phyloP scores from a whole-genome alignment of 1,139 yeast species.

The Kluyveromyces sp. region DNA sequence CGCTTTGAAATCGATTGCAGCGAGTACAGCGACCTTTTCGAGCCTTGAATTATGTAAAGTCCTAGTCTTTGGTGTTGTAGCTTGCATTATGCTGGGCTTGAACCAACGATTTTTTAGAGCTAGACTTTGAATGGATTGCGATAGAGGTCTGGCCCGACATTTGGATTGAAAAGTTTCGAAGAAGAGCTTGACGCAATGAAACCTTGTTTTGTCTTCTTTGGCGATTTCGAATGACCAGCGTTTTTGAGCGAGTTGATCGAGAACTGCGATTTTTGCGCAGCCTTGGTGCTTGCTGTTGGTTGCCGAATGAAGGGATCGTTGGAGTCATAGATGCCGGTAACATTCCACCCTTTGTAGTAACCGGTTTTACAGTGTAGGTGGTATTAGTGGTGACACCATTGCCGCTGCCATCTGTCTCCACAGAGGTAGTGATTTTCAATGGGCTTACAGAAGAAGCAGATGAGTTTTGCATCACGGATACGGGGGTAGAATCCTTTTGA shows the following conservation, averaged over 20 bases:
- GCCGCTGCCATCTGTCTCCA: background rate
- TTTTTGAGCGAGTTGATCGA: constrained; percentile 20
- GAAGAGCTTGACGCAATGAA: constrained; percentile 21
- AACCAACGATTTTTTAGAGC: constrained; percentile 16
- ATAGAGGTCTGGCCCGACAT: constrained; percentile 4
- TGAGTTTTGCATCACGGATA: background rate
- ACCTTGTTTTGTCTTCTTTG: constrained; percentile 11
- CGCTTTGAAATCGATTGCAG: constrained; percentile 29
- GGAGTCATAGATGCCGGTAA: background rate
- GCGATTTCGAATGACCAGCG: constrained; percentile 1
- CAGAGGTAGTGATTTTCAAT: background rate
- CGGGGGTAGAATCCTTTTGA: background rate
- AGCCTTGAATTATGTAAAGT: constrained; percentile 27
- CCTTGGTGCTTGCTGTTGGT: constrained; percentile 18
- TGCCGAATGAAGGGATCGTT: background rate
- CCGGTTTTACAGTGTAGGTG: too few species aligned
- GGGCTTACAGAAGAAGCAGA: constrained; percentile 1
- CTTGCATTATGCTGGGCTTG: background rate
- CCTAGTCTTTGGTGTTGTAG: constrained; percentile 12
- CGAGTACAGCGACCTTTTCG: constrained; percentile 29
- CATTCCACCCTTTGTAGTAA: constrained; percentile 12
- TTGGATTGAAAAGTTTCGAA: constrained; percentile 21
- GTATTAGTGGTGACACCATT: constrained; percentile 3
- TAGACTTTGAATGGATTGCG: constrained; percentile 7
- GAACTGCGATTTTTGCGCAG: constrained; percentile 27